These are phyloP conservation scores for Cucurbita pepo DNA, from an alignment of 306 rosid species.

Conservation along the genomic window DNA sequence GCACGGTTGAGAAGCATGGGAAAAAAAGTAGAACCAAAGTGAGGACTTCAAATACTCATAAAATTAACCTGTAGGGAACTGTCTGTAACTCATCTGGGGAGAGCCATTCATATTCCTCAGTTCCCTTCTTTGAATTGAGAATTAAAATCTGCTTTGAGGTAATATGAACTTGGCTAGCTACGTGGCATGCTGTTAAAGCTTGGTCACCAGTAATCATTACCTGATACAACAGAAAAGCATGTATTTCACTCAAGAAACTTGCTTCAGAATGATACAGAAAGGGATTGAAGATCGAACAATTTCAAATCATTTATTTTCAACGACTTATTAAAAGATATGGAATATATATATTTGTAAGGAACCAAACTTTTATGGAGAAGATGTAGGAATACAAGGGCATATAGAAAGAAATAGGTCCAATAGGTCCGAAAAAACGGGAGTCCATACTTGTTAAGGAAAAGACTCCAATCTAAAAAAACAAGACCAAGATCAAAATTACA, in stretches of 20 bases:
- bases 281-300: neutral
- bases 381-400: neutral
- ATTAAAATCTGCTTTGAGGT: conserved; percentile 74
- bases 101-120: conserved; percentile 63
- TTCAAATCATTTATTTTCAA: neutral
- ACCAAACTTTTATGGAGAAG: too few species aligned
- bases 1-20: neutral
- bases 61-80: conserved; percentile 47
- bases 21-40: neutral
- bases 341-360: too few species aligned
- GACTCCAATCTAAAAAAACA: neutral
- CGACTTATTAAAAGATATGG: too few species aligned
- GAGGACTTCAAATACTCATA: neutral
- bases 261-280: neutral
- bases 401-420: too few species aligned
- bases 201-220: conserved; percentile 99
- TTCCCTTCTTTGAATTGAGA: conserved; percentile 40
- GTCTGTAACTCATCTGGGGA: conserved; percentile 77
- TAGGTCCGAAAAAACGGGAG: neutral
- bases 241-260: neutral
- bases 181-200: conserved; percentile 99
- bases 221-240: conserved; percentile 16
- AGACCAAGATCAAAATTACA: neutral
- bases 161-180: conserved; percentile 91
- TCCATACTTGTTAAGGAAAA: neutral